phyloP scores from a whole-genome alignment of 1,139 yeast species.

The Sugiyamaella pinicola region DNA sequence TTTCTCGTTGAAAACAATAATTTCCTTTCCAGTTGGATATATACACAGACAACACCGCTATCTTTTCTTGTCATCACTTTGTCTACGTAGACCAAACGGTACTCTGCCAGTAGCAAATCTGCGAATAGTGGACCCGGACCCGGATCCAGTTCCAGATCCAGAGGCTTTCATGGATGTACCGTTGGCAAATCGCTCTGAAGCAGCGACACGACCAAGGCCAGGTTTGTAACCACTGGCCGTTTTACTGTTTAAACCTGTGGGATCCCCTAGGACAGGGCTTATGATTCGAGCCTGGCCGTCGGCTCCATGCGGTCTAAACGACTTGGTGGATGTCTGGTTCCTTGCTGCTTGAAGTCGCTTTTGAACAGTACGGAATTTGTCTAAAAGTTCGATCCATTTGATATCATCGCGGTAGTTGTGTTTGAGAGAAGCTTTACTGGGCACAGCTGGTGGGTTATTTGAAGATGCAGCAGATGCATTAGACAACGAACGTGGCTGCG shows the following conservation, averaged over 20 bases:
- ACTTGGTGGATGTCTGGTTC: conserved; percentile 20
- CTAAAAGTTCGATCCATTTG: conserved; percentile 59
- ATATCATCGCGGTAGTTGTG: conserved; percentile 31
- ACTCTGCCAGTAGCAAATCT: conserved; percentile 17
- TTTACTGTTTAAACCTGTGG: conserved; percentile 1
- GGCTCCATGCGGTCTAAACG: conserved; percentile 7
- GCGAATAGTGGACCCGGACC: conserved; percentile 14
- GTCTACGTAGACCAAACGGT: conserved; percentile 15
- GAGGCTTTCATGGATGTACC: background rate
- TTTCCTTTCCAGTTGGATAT: no score
- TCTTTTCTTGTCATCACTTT: conserved; percentile 16
- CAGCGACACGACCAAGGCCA: background rate
- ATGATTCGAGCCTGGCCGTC: background rate
- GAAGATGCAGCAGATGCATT: conserved; percentile 4
- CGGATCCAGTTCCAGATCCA: background rate
- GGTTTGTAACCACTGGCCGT: conserved; percentile 3
- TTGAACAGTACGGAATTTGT: conserved; percentile 62
- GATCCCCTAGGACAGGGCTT: conserved; percentile 5
- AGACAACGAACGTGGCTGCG: conserved; percentile 24
- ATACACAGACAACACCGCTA: background rate
- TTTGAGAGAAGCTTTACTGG: conserved; percentile 17
- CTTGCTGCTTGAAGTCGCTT: conserved; percentile 53
- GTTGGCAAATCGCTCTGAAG: background rate
- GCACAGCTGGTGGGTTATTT: conserved; percentile 1
- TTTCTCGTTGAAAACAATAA: no score